Base-by-base conservation (phyloP, 1,284 basidiomycete genomes). In the Veloporphyrellus conicus region DNA sequence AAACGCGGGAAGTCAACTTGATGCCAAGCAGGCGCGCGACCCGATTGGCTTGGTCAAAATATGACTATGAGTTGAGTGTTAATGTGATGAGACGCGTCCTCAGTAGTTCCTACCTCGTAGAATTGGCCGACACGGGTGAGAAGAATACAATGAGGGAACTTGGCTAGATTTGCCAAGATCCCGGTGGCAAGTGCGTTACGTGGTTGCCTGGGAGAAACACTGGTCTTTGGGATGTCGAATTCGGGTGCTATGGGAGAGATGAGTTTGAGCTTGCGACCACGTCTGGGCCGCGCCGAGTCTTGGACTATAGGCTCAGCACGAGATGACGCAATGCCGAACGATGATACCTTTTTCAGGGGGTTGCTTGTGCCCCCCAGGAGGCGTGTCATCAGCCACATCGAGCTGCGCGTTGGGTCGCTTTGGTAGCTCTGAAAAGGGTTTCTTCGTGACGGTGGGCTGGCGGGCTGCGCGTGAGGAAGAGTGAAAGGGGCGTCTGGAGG, bases 61-160 rank as follows among this genome's bases (percentile, higher is more conserved):
- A 96, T 0, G 93, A 93, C 92, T 95, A 12, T 2, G 1, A 9
- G 36, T 16, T 27, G 45, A 12, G 18, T 43, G 33, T 61, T 41
- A 54, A 33, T 48, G 31, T 34, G 41, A 27, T 25, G 6, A 47
- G 41, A 38, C 20, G 49, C 41, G 18, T 33, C 42, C 41, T 36
- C 2, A 0, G 15, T 36, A 32, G 7, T 6, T 45, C 69, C 47
- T 63, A 91, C 93, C 77, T 97, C 93, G 65, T 94, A 97, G 67
- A 97, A 97, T 58, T 91, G 87, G 16, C 93, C 93, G 12, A 96
- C 92, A 47, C 91, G 81, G 4, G 93, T 96, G 6, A 97, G 75
- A 16, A 96, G 73, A 28, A 95, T 77, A 61, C 91, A 94, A 61
- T 93, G 87, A 12, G 93, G 88, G 63, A 92, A 96, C 43, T 74